Evolutionary conservation across 371 early-diverging fungal genomes (phyloP), one percentile per base, ranked within the genome.

Genomic region (Blastocladiella emersonii): DNA sequence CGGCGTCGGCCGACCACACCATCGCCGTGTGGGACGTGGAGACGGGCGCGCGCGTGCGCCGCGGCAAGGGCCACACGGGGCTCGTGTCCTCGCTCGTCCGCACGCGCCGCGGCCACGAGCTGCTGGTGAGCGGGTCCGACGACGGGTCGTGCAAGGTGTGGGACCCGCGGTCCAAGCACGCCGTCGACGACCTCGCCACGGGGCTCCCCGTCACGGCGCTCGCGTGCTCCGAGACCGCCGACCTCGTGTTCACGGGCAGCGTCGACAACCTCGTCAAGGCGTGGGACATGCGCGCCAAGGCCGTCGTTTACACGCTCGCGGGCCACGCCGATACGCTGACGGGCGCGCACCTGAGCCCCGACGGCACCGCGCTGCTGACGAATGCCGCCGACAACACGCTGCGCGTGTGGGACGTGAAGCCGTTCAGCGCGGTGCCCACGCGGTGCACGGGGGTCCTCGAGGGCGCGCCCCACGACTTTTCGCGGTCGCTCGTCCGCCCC

Each of bases 331-430:
- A 93, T 74, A 92, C 93, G 2, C 76, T 97, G 57, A 79, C 92
- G 23, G 95, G 98, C 2, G 67, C 95, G 43, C 66, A 85, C 17
- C 64, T 94, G 30, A 86, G 87, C 36, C 91, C 92, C 5, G 89
- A 91, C 68, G 93, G 96, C 15, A 80, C 78, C 45, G 74, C 78
- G 55, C 73, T 95, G 37, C 72, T 93, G 36, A 86, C 90, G 25
- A 89, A 92, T 64, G 80, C 88, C 1, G 88, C 94, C 87, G 98
- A 97, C 76, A 93, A 91, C 70, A 91, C 91, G 27, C 91, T 92
- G 25, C 81, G 92, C 44, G 83, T 91, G 43, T 97, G 95, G 95
- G 93, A 97, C 71, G 82, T 93, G 32, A 90, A 91, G 44, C 95
- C 95, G 17, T 94, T 91, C 68, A 17, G 19, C 19, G 85, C 87